These are phyloP conservation scores for Pleurotus cornucopiae DNA, from an alignment of 768 basidiomycete genomes.

Conservation along the genomic window DNA sequence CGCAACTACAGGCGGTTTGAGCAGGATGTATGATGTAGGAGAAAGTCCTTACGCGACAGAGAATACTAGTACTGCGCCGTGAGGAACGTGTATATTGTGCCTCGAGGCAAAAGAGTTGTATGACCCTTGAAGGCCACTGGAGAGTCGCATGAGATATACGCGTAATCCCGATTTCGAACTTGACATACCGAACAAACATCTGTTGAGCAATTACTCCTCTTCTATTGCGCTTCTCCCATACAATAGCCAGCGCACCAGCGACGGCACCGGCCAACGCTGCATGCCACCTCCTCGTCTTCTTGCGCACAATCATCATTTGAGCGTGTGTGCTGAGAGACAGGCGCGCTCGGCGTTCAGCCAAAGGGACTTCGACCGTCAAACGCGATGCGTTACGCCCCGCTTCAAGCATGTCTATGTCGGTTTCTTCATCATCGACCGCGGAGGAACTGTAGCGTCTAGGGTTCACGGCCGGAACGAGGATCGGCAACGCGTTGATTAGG, in stretches of 20 bases:
- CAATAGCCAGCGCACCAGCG: slow-evolving; percentile 67
- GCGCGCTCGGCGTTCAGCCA: slow-evolving; percentile 37
- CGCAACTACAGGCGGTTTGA: slow-evolving; percentile 44
- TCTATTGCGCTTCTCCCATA: slow-evolving; percentile 70
- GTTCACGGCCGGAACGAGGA: slow-evolving; percentile 47
- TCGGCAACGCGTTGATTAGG: slow-evolving; percentile 72
- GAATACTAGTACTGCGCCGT: slow-evolving; percentile 84
- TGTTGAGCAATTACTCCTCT: slow-evolving; percentile 77
- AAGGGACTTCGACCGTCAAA: slow-evolving; percentile 18
- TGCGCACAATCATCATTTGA: slow-evolving; percentile 58
- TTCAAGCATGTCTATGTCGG: slow-evolving; percentile 24
- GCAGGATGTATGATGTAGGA: not conserved
- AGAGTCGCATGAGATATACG: not conserved
- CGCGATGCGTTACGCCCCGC: slow-evolving; percentile 11
- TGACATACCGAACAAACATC: slow-evolving; percentile 76
- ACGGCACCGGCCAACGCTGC: slow-evolving; percentile 74
- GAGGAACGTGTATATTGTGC: slow-evolving; percentile 66
- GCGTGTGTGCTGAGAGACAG: slow-evolving; percentile 62
- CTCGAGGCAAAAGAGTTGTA: slow-evolving; percentile 76
- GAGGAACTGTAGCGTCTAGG: slow-evolving; percentile 21
- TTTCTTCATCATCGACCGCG: slow-evolving; percentile 24
- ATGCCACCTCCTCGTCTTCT: slow-evolving; percentile 73
- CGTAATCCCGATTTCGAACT: not conserved
- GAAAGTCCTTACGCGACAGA: slow-evolving; percentile 51
- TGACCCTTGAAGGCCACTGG: slow-evolving; percentile 83